Conservation (phyloP, 2,329 filamentous ascomycete genomes). For the Ophiostoma sp. region DNA sequence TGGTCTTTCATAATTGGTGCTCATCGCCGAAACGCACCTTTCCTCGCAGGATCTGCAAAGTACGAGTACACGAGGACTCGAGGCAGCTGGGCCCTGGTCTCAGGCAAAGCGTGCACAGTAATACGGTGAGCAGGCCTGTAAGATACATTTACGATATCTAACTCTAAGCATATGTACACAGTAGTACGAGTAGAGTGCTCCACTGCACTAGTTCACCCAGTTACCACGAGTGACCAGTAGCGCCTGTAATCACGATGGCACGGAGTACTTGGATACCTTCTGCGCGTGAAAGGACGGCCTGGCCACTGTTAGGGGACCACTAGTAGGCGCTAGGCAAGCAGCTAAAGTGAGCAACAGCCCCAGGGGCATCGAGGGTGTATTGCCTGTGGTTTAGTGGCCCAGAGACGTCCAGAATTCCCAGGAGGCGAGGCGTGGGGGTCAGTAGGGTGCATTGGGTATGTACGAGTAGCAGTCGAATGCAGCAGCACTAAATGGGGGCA, state of each 20-base stretch:
- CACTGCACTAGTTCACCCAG: too few relatives aligned
- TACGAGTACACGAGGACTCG: too few relatives aligned
- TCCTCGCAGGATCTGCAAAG: not conserved
- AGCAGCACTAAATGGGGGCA: not conserved
- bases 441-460: slow-evolving; percentile 9
- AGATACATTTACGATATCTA: too few relatives aligned
- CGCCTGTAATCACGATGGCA: not conserved
- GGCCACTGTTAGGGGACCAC: not conserved
- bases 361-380: not conserved
- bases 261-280: not conserved
- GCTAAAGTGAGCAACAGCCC: not conserved
- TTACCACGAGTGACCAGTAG: not conserved
- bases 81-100: not conserved
- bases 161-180: too few relatives aligned
- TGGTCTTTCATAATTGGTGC: not conserved
- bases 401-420: not conserved
- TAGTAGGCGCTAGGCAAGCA: slow-evolving; percentile 3
- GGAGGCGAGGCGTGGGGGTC: slow-evolving; percentile 7
- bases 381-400: not conserved
- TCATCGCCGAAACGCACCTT: slow-evolving; percentile 12
- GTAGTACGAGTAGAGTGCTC: too few relatives aligned
- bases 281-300: not conserved
- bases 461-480: not conserved
- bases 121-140: not conserved
- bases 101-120: not conserved